Base-by-base conservation (phyloP, 2,329 filamentous ascomycete species). In the Knufia petricola region DNA sequence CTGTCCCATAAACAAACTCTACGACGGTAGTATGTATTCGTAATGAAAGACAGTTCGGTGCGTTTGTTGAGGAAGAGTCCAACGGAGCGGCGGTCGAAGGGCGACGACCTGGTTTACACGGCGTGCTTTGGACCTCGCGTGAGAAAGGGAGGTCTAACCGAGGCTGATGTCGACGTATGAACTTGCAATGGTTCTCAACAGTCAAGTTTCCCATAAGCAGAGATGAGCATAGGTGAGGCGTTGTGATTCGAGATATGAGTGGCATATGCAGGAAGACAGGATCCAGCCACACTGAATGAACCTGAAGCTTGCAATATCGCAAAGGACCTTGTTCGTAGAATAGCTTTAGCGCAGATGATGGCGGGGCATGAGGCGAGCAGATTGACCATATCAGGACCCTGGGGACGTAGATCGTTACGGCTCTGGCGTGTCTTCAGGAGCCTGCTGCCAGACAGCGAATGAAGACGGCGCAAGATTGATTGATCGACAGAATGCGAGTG, bases 321-420 rank as follows among this genome's bases (percentile, higher is more conserved):
- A 26, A 20, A 42, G 8, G 39, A 26, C 23, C 21, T 40, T 23
- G 13, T 15, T 19, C 15, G 15, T n/a, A 3, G 23, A 26, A 23
- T 21, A 42, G 28, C 23, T 8, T 42, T 42, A 26, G 24, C 39
- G 6, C 3, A 28, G 3, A 13, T n/a, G 19, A n/a, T 40, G 13
- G 39, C 19, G 39, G 39, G 39, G 39, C 24, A n/a, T n/a, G 8
- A 21, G n/a, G 21, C 39, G n/a, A 26, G 24, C 39, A 42, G 39
- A 26, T 42, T 19, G 8, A 21, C 9, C 6, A 19, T 8, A 26
- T 23, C 12, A 42, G 17, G 39, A 42, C 39, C 39, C 39, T 42
- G 24, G 20, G 24, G n/a, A 7, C 7, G 21, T 42, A 21, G 39
- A 42, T 28, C 39, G 39, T 3, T 28, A 21, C 20, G 39, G 39